A percentile compares a stretch with the other conserved stretches of the same genome.
These are phyloP conservation scores for Ogataea chonburiensis DNA, from an alignment of 805 yeast genomes.

Conservation along the genomic window DNA sequence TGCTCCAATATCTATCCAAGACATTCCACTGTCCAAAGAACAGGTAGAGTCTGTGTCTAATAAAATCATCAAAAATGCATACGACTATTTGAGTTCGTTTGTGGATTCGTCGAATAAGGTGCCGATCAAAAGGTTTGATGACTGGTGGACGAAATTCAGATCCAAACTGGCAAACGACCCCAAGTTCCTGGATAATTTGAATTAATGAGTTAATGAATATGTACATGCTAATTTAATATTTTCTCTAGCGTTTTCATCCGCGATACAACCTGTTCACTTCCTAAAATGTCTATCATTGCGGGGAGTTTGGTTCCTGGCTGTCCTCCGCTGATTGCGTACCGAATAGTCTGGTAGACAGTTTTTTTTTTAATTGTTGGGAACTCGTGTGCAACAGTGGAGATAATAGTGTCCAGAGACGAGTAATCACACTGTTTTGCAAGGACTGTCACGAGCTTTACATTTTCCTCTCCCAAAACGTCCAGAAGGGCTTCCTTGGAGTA, in stretches of 20 bases:
- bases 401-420: constrained; percentile 12
- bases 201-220: constrained; percentile 20
- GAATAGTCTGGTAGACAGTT: constrained; percentile 52
- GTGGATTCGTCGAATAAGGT: constrained; percentile 78
- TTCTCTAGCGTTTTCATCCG: constrained; percentile 1
- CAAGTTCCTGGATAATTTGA: constrained; percentile 60
- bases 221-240: too few relatives aligned
- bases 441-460: constrained; percentile 10
- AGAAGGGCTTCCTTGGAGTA: constrained; percentile 25
- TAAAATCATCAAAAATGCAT: constrained; percentile 88
- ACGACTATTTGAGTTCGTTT: constrained; percentile 87
- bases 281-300: constrained; percentile 53
- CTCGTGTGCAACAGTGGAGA: constrained; percentile 4
- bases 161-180: constrained; percentile 77
- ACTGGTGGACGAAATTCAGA: constrained; percentile 94
- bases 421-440: constrained; percentile 10
- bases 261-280: constrained; percentile 36
- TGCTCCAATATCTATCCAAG: constrained; percentile 23
- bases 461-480: constrained; percentile 6
- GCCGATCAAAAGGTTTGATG: constrained; percentile 82
- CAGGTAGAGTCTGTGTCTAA: constrained; percentile 65
- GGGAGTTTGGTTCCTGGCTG: constrained; percentile 70
- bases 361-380: constrained; percentile 33
- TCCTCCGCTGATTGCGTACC: constrained; percentile 71
- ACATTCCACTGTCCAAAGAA: constrained; percentile 22